Evolutionary conservation across 352 stramenopile species (phyloP), one percentile per base, ranked within the genome.

Genomic region (Globisporangium radiosum): DNA sequence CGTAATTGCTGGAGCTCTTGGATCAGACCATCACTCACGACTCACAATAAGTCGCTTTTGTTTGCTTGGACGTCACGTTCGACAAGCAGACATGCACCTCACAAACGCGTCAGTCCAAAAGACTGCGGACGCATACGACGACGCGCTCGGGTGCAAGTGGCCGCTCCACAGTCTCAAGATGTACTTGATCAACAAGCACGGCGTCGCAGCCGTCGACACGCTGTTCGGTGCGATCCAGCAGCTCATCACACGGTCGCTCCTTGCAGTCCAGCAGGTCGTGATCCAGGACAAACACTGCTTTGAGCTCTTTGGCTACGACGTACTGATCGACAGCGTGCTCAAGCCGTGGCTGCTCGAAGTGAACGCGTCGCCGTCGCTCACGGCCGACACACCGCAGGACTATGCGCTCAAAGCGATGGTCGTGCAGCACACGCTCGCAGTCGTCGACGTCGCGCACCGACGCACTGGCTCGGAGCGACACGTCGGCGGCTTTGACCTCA

Each of bases 31-130:
- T 33, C 25, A 33, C 25, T 33, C 25, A 33, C 25, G 25, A 33
- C 25, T 33, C 25, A 33, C 25, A 33, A 3, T 33, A 33, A 33
- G 25, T 33, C 25, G 25, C 25, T 33, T 3, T 3, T 33, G 25
- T 33, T 33, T 33, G 25, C 25, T 33, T 33, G 1, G 25, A 33
- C 25, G 25, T 33, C 25, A 33, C 25, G 25, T 33, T 33, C 25
- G 25, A 33, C 13, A 97, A 97, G 49, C 91, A 79, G 71, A 87
- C 63, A 97, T 98, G 87, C 93, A 98, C 62, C 76, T 98, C 38
- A 97, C 93, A 1, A 98, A 98, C 54, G 92, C 94, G 61, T 85
- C 88, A 9, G 80, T 98, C 14, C 95, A 98, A 63, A 96, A 95
- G 61, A 75, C 73, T 7, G 77, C 72, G 6, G 71, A 90, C 5